Evolutionary conservation across 108 stramenopile genomes (phyloP).

Genomic region (Fragilaria radians): DNA sequence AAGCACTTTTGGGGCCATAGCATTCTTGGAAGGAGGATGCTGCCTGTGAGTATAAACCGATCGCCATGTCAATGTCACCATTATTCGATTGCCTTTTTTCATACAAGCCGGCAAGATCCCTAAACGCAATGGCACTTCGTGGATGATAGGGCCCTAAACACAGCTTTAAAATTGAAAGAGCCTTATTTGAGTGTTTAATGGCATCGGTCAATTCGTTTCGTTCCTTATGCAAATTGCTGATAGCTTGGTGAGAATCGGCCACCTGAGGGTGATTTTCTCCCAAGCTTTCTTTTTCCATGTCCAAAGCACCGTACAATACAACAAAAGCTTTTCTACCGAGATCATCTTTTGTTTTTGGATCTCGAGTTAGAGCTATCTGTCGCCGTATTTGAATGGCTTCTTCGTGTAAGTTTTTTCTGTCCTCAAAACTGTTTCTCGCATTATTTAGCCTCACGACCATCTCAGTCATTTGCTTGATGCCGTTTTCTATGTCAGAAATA

Average conservation of each 20-base stretch:
- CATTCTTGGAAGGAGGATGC: conserved; percentile 4
- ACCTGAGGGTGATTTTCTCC: conserved; percentile 37
- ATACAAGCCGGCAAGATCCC: conserved; percentile 20
- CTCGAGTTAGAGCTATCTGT: conserved; percentile 8
- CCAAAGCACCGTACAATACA: conserved; percentile 15
- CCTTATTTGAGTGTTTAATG: conserved; percentile 14
- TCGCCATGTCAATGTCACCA: conserved; percentile 7
- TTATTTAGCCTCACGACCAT: conserved; percentile 16
- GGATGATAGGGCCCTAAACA: conserved; percentile 28
- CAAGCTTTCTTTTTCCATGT: conserved; percentile 17
- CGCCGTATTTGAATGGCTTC: conserved; percentile 11
- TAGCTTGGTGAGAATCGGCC: conserved; percentile 16
- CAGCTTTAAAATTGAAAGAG: conserved; percentile 14
- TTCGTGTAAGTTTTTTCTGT: conserved; percentile 21
- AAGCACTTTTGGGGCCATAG: neutral
- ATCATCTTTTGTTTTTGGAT: conserved; percentile 4
- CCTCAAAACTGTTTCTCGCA: conserved; percentile 12
- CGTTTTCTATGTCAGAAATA: conserved; percentile 1
- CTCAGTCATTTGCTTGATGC: conserved; percentile 11
- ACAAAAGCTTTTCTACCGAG: conserved; percentile 17
- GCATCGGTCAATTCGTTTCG: conserved; percentile 12
- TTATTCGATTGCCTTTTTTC: neutral
- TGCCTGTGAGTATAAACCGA: conserved; percentile 16
- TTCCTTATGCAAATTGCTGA: conserved; percentile 18
- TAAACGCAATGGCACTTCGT: conserved; percentile 16